These are phyloP conservation scores for Beauveria sp. DNA, from an alignment of 2,329 filamentous ascomycete genomes.

Conservation along the genomic window DNA sequence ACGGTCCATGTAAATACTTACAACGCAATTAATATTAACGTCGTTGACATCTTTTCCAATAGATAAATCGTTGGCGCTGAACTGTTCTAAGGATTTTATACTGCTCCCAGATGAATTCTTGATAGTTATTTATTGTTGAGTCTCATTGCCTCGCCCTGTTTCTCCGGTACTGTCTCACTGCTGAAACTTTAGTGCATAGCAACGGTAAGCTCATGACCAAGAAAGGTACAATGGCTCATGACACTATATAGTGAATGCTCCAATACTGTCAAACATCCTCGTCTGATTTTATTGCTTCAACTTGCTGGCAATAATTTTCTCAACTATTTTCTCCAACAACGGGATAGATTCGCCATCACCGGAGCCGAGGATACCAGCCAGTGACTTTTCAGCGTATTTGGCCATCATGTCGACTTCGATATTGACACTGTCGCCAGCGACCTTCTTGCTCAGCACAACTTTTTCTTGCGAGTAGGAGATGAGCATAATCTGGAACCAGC, in stretches of 20 bases:
- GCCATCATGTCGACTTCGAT: conserved; percentile 86
- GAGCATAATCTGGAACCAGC: conserved; percentile 95
- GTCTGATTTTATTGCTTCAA: not conserved
- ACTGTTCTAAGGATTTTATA: too few species aligned
- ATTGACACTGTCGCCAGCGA: conserved; percentile 74
- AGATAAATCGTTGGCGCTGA: not conserved
- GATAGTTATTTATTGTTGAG: too few species aligned
- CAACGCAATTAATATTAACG: not conserved
- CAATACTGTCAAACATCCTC: not conserved
- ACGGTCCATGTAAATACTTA: too few species aligned
- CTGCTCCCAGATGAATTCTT: too few species aligned
- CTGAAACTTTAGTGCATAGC: too few species aligned
- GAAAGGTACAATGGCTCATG: not conserved
- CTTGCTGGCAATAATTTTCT: conserved; percentile 66
- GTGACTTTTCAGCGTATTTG: conserved; percentile 85
- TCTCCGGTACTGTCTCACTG: too few species aligned
- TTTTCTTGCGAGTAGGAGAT: conserved; percentile 95
- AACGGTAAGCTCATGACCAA: too few species aligned
- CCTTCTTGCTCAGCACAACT: conserved; percentile 74
- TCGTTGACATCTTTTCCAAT: not conserved
- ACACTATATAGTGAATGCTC: not conserved
- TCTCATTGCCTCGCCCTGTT: too few species aligned
- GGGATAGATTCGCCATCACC: conserved; percentile 44
- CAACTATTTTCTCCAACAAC: conserved; percentile 64
- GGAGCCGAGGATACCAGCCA: conserved; percentile 60